Evolutionary conservation across 2,329 filamentous ascomycete genomes (phyloP).

Genomic region (Didymella segeticola): DNA sequence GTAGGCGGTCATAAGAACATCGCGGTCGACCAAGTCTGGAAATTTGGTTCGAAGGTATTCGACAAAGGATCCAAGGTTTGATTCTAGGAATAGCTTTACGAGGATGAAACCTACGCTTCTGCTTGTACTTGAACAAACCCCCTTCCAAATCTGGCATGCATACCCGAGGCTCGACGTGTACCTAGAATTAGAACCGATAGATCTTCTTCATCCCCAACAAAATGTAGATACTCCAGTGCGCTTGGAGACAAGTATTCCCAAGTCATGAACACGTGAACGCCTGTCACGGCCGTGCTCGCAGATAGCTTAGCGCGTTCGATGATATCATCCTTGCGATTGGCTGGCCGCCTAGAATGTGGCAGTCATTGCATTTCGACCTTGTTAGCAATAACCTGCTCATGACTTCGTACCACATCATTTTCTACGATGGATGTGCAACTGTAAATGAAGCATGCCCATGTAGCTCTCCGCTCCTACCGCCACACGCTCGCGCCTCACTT

Average conservation of each 20-base stretch:
- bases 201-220: background rate
- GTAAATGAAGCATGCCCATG: background rate
- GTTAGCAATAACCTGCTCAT: background rate
- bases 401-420: background rate
- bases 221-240: background rate
- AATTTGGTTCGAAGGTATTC: slow-evolving; percentile 65
- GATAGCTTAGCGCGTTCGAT: slow-evolving; percentile 25
- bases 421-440: slow-evolving; percentile 1
- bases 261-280: slow-evolving; percentile 12
- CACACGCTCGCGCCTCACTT: background rate
- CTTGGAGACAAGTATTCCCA: background rate
- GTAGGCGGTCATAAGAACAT: slow-evolving; percentile 60
- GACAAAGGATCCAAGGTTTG: slow-evolving; percentile 12
- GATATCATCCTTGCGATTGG: slow-evolving; percentile 28
- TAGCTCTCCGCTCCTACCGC: background rate
- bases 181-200: background rate
- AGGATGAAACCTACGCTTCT: background rate
- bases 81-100: background rate
- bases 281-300: slow-evolving; percentile 18
- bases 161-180: background rate
- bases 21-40: slow-evolving; percentile 78
- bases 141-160: too few species aligned
- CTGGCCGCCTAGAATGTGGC: slow-evolving; percentile 8
- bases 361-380: slow-evolving; percentile 1
- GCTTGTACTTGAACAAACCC: background rate